Percentiles rank a stretch among this genome's conserved stretches.
phyloP scores from a whole-genome alignment of 1,284 basidiomycete genomes.

The Sutorius eximius region DNA sequence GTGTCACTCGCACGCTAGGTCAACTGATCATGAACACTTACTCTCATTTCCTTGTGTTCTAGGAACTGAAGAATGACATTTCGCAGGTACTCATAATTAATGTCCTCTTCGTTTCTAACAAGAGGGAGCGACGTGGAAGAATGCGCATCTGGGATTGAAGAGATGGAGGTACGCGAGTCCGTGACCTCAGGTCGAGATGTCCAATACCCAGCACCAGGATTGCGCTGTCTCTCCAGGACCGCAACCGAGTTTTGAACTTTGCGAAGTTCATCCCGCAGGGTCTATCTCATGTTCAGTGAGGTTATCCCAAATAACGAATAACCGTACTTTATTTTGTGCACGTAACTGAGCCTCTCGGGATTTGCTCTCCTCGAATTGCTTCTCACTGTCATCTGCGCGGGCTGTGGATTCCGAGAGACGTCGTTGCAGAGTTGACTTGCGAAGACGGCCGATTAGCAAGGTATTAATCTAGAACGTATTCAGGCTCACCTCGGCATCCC shows the following conservation, averaged over 20 bases:
- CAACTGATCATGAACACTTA: slow-evolving; percentile 37
- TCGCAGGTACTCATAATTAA: slow-evolving; percentile 93
- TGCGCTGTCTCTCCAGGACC: slow-evolving; percentile 84
- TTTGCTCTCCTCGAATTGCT: slow-evolving; percentile 63
- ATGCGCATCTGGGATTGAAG: slow-evolving; percentile 44
- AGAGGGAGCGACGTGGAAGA: slow-evolving; percentile 40
- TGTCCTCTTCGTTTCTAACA: slow-evolving; percentile 72
- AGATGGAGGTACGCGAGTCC: slow-evolving; percentile 48
- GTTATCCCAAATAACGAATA: background rate
- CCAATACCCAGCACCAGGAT: slow-evolving; percentile 94
- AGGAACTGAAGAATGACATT: slow-evolving; percentile 94
- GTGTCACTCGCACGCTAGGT: slow-evolving; percentile 1
- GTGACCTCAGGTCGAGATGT: slow-evolving; percentile 47
- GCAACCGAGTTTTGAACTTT: slow-evolving; percentile 91
- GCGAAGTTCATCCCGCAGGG: slow-evolving; percentile 84
- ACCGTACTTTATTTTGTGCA: slow-evolving; percentile 69
- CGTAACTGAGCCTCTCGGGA: slow-evolving; percentile 65
- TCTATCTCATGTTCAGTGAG: slow-evolving; percentile 44
- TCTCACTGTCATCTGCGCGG: slow-evolving; percentile 51
- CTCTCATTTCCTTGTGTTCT: slow-evolving; percentile 87
- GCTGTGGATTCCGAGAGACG: slow-evolving; percentile 46
- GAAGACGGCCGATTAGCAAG: background rate
- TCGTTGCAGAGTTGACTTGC: slow-evolving; percentile 47
- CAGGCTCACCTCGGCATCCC: slow-evolving; percentile 58
- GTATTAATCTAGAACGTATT: background rate